Evolutionary conservation across 331 rosid species (phyloP).

Genomic region (Pyrus hybrid): DNA sequence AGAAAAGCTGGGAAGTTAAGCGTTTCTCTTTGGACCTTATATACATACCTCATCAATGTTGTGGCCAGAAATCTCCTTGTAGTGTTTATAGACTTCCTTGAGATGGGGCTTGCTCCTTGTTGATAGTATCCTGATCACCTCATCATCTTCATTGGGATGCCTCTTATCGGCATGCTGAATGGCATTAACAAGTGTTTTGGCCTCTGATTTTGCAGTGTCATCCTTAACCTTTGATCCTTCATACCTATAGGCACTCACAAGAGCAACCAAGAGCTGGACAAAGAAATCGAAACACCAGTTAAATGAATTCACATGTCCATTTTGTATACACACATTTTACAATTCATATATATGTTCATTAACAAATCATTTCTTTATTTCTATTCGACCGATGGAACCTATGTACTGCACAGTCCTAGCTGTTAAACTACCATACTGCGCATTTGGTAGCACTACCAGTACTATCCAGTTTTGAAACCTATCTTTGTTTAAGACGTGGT

Average conservation of each 20-base stretch:
- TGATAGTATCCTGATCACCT: conserved; percentile 56
- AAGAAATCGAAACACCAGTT: not conserved
- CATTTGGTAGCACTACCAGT: not conserved
- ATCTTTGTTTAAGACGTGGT: not conserved
- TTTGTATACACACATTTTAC: not conserved
- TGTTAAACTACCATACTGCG: not conserved
- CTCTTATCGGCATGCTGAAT: conserved; percentile 39
- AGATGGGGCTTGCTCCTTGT: conserved; percentile 84
- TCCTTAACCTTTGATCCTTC: conserved; percentile 69
- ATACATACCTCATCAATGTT: conserved; percentile 63
- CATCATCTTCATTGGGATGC: conserved; percentile 52
- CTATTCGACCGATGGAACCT: not conserved
- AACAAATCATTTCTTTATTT: too few species aligned
- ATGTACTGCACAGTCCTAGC: not conserved
- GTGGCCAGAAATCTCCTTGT: conserved; percentile 47
- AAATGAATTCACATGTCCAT: not conserved
- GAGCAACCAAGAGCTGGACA: conserved; percentile 77
- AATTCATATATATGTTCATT: not conserved
- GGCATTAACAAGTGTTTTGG: conserved; percentile 40
- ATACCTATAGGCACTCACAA: conserved; percentile 85
- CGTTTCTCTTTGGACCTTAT: not conserved
- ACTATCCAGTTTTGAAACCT: not conserved
- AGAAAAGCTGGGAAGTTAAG: not conserved
- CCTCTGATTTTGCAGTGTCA: conserved; percentile 67
- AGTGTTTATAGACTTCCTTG: conserved; percentile 49